phyloP scores from a whole-genome alignment of 805 yeast species.

The Hanseniaspora lindneri region DNA sequence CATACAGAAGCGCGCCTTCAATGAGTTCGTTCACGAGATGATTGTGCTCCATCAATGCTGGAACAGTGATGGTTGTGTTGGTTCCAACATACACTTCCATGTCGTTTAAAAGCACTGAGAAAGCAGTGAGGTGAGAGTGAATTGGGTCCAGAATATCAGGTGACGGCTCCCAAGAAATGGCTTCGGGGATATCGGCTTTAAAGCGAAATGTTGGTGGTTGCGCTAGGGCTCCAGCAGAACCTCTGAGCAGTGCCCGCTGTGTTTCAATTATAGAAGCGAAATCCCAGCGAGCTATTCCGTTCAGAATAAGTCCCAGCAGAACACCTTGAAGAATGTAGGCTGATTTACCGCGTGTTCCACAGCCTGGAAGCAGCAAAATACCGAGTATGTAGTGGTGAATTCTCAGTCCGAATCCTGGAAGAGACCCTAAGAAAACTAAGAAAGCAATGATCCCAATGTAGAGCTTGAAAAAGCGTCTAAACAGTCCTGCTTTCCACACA shows the following conservation, averaged over 20 bases:
- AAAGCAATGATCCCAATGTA: constrained; percentile 39
- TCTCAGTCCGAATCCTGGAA: constrained; percentile 63
- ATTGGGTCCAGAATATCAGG: constrained; percentile 21
- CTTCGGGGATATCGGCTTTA: constrained; percentile 6
- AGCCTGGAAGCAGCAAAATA: constrained; percentile 67
- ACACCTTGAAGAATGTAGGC: constrained; percentile 76
- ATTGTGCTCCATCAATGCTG: constrained; percentile 28
- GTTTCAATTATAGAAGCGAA: constrained; percentile 83
- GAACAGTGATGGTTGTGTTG: constrained; percentile 35
- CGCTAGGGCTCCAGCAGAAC: constrained; percentile 49
- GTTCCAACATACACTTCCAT: constrained; percentile 59
- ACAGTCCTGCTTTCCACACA: constrained; percentile 67
- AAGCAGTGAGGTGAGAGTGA: constrained; percentile 28
- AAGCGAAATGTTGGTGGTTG: constrained; percentile 39
- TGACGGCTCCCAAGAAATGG: constrained; percentile 26
- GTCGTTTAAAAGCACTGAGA: constrained; percentile 64
- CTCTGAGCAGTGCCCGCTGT: constrained; percentile 48
- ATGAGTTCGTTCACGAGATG: constrained; percentile 26
- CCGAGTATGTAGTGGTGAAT: constrained; percentile 78
- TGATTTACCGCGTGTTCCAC: constrained; percentile 57
- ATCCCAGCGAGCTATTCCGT: constrained; percentile 90
- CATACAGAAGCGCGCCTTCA: constrained; percentile 26
- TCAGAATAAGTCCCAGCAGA: constrained; percentile 62
- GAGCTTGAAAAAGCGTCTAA: constrained; percentile 44
- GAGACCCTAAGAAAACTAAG: constrained; percentile 24